Evolutionary conservation across 495 filamentous ascomycete genomes (phyloP), one percentile per base, ranked within the genome.

Genomic region (Aspergillus funiculosus): DNA sequence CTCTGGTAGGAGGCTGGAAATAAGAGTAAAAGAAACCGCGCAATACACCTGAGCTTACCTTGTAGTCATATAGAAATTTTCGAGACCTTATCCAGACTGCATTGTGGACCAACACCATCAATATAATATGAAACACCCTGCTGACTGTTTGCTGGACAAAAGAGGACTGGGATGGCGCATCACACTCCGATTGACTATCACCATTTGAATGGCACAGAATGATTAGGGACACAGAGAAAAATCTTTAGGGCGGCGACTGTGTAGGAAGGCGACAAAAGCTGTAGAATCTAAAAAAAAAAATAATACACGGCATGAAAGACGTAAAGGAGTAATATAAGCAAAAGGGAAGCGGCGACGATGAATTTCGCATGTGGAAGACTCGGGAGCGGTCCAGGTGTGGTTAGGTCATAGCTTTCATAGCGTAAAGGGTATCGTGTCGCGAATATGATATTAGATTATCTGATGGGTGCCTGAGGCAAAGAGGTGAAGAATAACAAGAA

Each of bases 51-150:
- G 31, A 46, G 6, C 20, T 30, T 53, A 53, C 50, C 29, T 46
- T 30, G 24, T 21, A 50, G 27, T 21, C 20, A 24, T 28, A 45
- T 29, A 29, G 24, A 40, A n/a, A 14, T 32, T 13, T 28, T 27
- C 15, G 26, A 36, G 26, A 39, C n/a, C n/a, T 46, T 53, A 53
- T 39, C 46, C 51, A 31, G 46, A 43, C 49, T 48, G 56, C 51
- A 52, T 58, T 25, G 48, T 54, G 43, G 44, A 35, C 27, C 28
- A 22, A 34, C 21, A 32, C 31, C 31, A 46, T 50, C 46, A 46
- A 44, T 43, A 38, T 45, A 28, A 32, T 24, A 15, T 21, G 13
- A 39, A 10, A 18, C 14, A 48, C 27, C 26, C 14, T 21, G 43
- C n/a, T 42, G 39, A 44, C 28, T 32, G 26, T 41, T 13, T 38